Conservation (phyloP, 306 rosid genomes). For the Nissolia schottii region DNA sequence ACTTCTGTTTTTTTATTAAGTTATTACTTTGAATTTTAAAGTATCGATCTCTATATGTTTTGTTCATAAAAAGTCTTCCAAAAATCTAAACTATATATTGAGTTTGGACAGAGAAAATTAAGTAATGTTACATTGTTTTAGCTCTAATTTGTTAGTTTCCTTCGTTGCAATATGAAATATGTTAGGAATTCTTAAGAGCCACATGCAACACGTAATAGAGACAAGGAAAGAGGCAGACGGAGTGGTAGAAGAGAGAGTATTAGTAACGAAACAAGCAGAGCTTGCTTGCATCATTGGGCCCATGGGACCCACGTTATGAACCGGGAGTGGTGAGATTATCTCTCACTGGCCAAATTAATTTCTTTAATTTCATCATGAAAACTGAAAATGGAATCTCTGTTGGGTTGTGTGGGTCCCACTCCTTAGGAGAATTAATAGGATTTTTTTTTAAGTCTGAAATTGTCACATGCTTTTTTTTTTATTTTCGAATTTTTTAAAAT, state of each 20-base stretch:
- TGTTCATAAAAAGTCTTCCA: too few relatives aligned
- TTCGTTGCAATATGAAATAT: not conserved
- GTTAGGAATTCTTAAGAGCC: conserved; percentile 8
- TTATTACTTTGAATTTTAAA: too few relatives aligned
- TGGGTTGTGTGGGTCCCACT: not conserved
- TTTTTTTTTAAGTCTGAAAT: too few relatives aligned
- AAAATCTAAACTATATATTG: too few relatives aligned
- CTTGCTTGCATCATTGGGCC: not conserved
- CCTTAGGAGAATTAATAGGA: too few relatives aligned
- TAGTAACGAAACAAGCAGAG: not conserved
- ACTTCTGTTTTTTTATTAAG: too few relatives aligned
- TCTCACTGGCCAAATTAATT: not conserved
- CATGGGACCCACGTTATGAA: not conserved
- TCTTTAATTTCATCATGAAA: not conserved
- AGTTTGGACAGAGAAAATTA: too few relatives aligned
- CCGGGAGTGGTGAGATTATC: too few relatives aligned
- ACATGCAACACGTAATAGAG: conserved; percentile 13
- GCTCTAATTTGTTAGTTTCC: not conserved
- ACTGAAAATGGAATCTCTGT: not conserved
- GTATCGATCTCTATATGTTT: too few relatives aligned
- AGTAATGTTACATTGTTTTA: too few relatives aligned
- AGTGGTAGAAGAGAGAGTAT: not conserved
- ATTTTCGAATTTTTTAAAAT: too few relatives aligned
- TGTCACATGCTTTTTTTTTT: too few relatives aligned
- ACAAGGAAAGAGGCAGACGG: not conserved